These are phyloP conservation scores for Rhizopus arrhizus DNA, from an alignment of 371 early-diverging fungal genomes.

Conservation along the genomic window DNA sequence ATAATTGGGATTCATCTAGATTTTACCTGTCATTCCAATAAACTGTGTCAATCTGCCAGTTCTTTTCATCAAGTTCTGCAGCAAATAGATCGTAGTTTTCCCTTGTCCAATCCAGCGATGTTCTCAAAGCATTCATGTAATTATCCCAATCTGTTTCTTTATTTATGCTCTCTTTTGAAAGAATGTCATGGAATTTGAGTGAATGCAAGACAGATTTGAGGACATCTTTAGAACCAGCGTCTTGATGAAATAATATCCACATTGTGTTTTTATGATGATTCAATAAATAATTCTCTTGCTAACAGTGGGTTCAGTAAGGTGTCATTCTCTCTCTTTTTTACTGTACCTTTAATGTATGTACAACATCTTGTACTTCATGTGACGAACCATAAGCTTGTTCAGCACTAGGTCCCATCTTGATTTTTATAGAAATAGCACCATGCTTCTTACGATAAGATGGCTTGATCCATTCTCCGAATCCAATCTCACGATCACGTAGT, in stretches of 20 bases:
- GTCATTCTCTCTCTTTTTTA: neutral
- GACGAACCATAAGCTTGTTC: constrained; percentile 45
- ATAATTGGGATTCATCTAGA: neutral
- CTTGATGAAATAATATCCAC: constrained; percentile 56
- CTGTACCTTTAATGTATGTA: constrained; percentile 43
- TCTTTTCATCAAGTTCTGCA: constrained; percentile 53
- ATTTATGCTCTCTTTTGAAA: constrained; percentile 24
- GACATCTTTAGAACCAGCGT: constrained; percentile 57
- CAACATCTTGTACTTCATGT: constrained; percentile 41
- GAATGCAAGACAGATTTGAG: constrained; percentile 66
- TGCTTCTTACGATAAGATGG: constrained; percentile 29
- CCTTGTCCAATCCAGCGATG: constrained; percentile 53
- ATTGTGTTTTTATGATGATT: constrained; percentile 49
- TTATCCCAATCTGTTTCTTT: constrained; percentile 38
- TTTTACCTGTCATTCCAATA: constrained; percentile 64
- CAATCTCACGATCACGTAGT: constrained; percentile 47
- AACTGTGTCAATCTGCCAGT: constrained; percentile 65
- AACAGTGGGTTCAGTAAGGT: neutral
- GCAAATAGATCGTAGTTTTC: constrained; percentile 50
- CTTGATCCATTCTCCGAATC: constrained; percentile 71
- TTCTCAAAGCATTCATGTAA: constrained; percentile 36
- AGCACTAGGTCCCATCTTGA: constrained; percentile 50
- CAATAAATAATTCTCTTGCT: constrained; percentile 52
- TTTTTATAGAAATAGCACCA: constrained; percentile 33
- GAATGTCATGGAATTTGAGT: constrained; percentile 49